Evolutionary conservation across 2,329 filamentous ascomycete genomes (phyloP).

Genomic region (Neurospora sp.): DNA sequence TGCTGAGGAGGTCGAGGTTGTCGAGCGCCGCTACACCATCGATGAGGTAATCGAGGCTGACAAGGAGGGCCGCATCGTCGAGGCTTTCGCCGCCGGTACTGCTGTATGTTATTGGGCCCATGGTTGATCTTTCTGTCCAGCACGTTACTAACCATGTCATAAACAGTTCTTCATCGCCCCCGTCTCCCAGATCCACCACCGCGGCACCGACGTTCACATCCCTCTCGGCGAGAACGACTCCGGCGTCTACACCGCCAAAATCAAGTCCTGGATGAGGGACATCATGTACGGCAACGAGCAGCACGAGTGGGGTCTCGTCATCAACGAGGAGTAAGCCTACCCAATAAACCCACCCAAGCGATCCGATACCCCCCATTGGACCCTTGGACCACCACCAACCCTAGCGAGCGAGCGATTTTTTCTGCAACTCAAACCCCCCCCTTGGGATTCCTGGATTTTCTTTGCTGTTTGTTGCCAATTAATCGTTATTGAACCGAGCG

Average conservation of each 20-base stretch:
- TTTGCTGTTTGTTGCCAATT: neutral
- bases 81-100: slow-evolving; percentile 81
- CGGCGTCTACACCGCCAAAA: slow-evolving; percentile 46
- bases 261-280: slow-evolving; percentile 59
- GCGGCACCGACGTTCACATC: slow-evolving; percentile 52
- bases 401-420: neutral
- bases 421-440: no score
- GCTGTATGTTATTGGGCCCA: slow-evolving; percentile 50
- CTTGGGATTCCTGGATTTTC: neutral
- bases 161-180: slow-evolving; percentile 60
- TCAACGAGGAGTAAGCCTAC: slow-evolving; percentile 42
- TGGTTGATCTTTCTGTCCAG: neutral
- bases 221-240: slow-evolving; percentile 45
- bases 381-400: neutral
- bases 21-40: slow-evolving; percentile 79
- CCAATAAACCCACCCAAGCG: neutral
- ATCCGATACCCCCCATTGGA: neutral
- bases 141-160: neutral
- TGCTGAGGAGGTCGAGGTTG: slow-evolving; percentile 51
- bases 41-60: slow-evolving; percentile 63
- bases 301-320: slow-evolving; percentile 61
- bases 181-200: slow-evolving; percentile 59
- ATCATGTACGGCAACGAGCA: slow-evolving; percentile 66
- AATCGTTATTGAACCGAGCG: neutral
- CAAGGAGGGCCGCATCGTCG: slow-evolving; percentile 66